Percentiles rank a stretch among this genome's conserved stretches.
Conservation (phyloP, 1,284 basidiomycete genomes). For the Fomitopsis betulina region DNA sequence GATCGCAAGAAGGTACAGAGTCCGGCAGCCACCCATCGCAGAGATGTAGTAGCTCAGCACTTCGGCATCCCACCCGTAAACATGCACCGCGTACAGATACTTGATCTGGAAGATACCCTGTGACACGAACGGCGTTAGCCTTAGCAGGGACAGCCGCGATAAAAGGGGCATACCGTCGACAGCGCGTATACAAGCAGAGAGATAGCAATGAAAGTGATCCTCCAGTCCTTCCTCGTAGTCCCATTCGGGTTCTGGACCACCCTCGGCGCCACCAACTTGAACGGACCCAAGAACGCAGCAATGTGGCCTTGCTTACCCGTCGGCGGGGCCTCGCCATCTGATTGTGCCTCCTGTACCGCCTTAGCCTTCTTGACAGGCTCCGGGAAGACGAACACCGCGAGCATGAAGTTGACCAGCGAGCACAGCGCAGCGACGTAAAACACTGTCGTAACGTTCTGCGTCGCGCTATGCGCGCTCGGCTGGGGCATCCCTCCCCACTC, state of each 20-base stretch:
- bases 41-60: constrained; percentile 66
- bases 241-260: constrained; percentile 31
- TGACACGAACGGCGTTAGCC: neutral
- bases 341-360: constrained; percentile 21
- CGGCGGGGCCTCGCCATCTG: constrained; percentile 18
- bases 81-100: constrained; percentile 52
- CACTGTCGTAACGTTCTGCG: constrained; percentile 42
- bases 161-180: constrained; percentile 37
- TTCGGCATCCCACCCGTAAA: constrained; percentile 54
- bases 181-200: constrained; percentile 43
- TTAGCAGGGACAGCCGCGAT: neutral
- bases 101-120: constrained; percentile 58
- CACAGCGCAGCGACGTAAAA: constrained; percentile 54
- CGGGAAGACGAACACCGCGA: constrained; percentile 57
- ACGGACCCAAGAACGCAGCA: constrained; percentile 39
- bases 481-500: constrained; percentile 32
- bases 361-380: constrained; percentile 53
- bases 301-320: constrained; percentile 20
- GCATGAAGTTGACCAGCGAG: constrained; percentile 43
- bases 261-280: constrained; percentile 51
- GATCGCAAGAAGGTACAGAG: constrained; percentile 47
- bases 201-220: constrained; percentile 46
- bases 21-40: constrained; percentile 44
- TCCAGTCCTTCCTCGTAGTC: constrained; percentile 46
- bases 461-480: constrained; percentile 21